Conservation (phyloP, 1,139 yeast species). For the Lodderomyces beijingensis region DNA sequence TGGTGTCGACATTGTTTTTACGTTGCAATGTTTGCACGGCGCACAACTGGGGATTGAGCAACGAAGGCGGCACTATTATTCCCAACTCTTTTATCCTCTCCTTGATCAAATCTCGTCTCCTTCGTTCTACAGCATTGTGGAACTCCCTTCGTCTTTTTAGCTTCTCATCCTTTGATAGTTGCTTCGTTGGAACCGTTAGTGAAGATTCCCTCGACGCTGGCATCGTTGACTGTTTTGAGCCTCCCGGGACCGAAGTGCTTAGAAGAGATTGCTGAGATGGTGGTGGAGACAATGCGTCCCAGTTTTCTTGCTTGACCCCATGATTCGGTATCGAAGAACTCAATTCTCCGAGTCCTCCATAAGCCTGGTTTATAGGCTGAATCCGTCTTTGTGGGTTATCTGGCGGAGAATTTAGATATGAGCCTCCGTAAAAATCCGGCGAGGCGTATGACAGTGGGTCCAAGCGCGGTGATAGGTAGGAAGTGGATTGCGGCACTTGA, state of each 20-base stretch:
- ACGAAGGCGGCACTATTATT: constrained; percentile 63
- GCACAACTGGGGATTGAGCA: constrained; percentile 48
- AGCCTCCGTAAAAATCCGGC: constrained; percentile 15
- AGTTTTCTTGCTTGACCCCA: constrained; percentile 12
- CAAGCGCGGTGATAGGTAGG: constrained; percentile 26
- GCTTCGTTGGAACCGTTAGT: constrained; percentile 31
- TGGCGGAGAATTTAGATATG: constrained; percentile 38
- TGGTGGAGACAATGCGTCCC: constrained; percentile 26
- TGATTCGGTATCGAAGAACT: constrained; percentile 26
- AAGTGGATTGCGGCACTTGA: constrained; percentile 12
- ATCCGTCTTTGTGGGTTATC: no score
- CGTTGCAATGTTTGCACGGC: constrained; percentile 47
- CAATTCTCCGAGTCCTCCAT: no score
- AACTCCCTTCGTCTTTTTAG: constrained; percentile 67
- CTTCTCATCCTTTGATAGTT: constrained; percentile 64
- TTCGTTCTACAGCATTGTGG: constrained; percentile 78
- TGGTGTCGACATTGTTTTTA: constrained; percentile 26
- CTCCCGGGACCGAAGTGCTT: constrained; percentile 13
- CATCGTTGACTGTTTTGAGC: constrained; percentile 3
- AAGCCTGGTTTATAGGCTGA: not conserved
- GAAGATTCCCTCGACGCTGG: constrained; percentile 5
- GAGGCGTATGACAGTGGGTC: constrained; percentile 22
- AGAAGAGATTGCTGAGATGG: constrained; percentile 12
- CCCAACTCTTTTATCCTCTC: constrained; percentile 74
- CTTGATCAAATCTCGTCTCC: constrained; percentile 73